Evolutionary conservation across 1,284 basidiomycete species (phyloP), one percentile per base, ranked within the genome.

Genomic region (Coniferiporia sulphurascens): DNA sequence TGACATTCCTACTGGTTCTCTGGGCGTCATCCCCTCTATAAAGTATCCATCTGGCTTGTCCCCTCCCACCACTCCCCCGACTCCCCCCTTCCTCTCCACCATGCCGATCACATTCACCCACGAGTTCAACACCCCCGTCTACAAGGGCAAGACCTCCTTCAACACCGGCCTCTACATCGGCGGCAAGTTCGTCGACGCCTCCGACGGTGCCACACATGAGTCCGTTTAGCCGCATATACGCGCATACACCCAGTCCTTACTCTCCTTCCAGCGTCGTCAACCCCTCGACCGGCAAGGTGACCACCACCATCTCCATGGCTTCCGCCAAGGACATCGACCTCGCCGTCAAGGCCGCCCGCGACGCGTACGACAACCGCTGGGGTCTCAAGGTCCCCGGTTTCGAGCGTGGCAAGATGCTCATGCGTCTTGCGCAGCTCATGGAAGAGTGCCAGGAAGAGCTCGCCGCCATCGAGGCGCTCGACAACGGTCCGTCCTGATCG

Each of bases 391-490:
- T 73, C 17, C 77, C 87, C 32, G 91, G 88, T 38, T 69, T 74
- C 45, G 68, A 79, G 64, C 87, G 93, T 59, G 85, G 85, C 32
- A 78, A 80, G 65, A 74, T 89, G 7, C 74, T 92, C 27, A 76
- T 77, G 73, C 87, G 87, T 70, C 82, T 95, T 65, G 91, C 87
- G 9, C 77, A 83, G 45, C 75, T 90, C 48, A 87, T 96, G 76
- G 87, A 92, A 69, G 69, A 78, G 64, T 72, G 91, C 76, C 67
- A 73, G 56, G 89, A 90, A 64, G 87, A 88, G 69, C 76, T 95
- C 61, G 80, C 88, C 21, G 87, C 89, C 2, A 72, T 94, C 62
- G 91, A 94, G 73, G 77, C 88, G n/a, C 75, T 93, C 67, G 91
- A 93, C 75, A 90, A 89, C 70, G 83, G 82, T 59, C 32, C 19